Evolutionary conservation across 2,329 filamentous ascomycete genomes (phyloP).

Genomic region (Boeremia lycopersici): DNA sequence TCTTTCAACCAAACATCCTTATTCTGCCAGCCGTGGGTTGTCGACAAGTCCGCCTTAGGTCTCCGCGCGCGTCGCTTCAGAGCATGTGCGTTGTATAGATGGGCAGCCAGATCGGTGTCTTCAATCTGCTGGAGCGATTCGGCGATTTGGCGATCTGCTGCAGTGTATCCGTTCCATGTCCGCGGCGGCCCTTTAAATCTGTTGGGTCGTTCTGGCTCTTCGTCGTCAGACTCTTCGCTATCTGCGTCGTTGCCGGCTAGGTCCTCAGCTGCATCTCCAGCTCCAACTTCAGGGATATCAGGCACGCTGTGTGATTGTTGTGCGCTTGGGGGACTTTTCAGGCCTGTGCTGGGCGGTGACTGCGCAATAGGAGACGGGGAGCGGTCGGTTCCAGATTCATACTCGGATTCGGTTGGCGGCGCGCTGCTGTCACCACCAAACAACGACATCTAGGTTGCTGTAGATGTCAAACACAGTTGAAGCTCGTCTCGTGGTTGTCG

Average conservation of each 20-base stretch:
- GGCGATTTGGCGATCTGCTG: slow-evolving; percentile 66
- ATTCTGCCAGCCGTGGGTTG: slow-evolving; percentile 44
- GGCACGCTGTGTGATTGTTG: slow-evolving; percentile 10
- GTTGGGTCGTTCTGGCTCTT: slow-evolving; percentile 59
- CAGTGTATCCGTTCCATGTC: slow-evolving; percentile 70
- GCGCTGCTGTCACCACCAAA: slow-evolving; percentile 42
- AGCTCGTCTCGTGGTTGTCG: background rate
- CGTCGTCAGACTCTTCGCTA: slow-evolving; percentile 25
- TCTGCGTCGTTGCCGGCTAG: slow-evolving; percentile 13
- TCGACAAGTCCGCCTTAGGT: slow-evolving; percentile 19
- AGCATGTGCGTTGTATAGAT: slow-evolving; percentile 79
- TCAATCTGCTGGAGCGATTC: slow-evolving; percentile 67
- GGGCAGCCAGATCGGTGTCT: slow-evolving; percentile 71
- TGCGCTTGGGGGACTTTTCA: slow-evolving; percentile 18
- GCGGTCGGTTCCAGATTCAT: slow-evolving; percentile 19
- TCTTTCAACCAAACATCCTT: slow-evolving; percentile 50
- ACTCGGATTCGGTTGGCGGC: slow-evolving; percentile 18
- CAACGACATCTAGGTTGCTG: slow-evolving; percentile 44
- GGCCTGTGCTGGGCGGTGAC: slow-evolving; percentile 11
- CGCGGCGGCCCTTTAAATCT: slow-evolving; percentile 70
- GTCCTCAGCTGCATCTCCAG: background rate
- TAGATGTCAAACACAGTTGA: slow-evolving; percentile 20
- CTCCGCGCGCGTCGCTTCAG: slow-evolving; percentile 61
- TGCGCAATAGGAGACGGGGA: slow-evolving; percentile 9
- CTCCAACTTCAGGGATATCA: background rate